These are phyloP conservation scores for Neoboletus subvelutipes DNA, from an alignment of 768 basidiomycete genomes.

Conservation along the genomic window DNA sequence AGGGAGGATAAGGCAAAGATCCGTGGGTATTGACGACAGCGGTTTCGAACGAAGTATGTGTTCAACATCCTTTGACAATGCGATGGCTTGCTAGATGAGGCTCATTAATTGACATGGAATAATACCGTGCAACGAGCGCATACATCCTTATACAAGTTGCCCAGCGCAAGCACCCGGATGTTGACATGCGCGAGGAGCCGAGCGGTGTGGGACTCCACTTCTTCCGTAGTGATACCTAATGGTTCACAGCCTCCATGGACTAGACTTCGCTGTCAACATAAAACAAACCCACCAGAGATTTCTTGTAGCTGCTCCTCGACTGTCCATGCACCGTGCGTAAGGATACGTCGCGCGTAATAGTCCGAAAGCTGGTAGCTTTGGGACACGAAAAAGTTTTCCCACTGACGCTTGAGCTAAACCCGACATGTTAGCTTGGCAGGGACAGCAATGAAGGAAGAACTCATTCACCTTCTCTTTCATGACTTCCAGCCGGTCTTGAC, in stretches of 20 bases:
- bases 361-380: slow-evolving; percentile 81
- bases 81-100: slow-evolving; percentile 65
- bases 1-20: slow-evolving; percentile 63
- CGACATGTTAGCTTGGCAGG: not conserved
- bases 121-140: slow-evolving; percentile 24
- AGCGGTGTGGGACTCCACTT: slow-evolving; percentile 61
- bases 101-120: not conserved
- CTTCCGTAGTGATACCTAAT: slow-evolving; percentile 67
- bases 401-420: slow-evolving; percentile 66
- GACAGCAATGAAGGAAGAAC: not conserved
- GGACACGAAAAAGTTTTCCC: slow-evolving; percentile 84
- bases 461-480: slow-evolving; percentile 77
- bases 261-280: not conserved
- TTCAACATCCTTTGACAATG: slow-evolving; percentile 71
- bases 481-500: slow-evolving; percentile 71
- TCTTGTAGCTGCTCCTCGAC: slow-evolving; percentile 73
- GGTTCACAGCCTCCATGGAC: not conserved
- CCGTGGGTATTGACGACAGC: slow-evolving; percentile 38
- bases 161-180: slow-evolving; percentile 72
- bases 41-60: slow-evolving; percentile 55
- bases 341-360: slow-evolving; percentile 68
- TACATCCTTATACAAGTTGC: slow-evolving; percentile 85
- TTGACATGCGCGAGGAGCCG: slow-evolving; percentile 63
- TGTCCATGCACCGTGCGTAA: slow-evolving; percentile 74
- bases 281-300: slow-evolving; percentile 58